A percentile compares a stretch with the other conserved stretches of the same genome.
Evolutionary conservation across 352 stramenopile genomes (phyloP).

Genomic region (Pythium vanterpoolii): DNA sequence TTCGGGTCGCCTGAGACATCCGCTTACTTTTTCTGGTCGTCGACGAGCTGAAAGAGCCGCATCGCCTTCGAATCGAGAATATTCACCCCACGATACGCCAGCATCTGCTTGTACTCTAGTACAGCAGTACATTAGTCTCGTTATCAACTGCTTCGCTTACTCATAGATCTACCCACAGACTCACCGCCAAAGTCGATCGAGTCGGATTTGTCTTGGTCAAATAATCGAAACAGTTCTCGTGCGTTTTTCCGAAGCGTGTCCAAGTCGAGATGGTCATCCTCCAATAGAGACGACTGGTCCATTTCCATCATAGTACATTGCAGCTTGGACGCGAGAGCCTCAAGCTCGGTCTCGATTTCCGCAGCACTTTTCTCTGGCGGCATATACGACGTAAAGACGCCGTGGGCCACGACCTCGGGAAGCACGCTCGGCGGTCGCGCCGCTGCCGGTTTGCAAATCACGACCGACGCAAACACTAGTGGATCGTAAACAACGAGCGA

Average conservation of each 20-base stretch:
- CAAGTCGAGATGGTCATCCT: conserved; percentile 30
- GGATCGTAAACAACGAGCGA: conserved; percentile 54
- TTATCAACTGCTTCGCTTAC: too few species aligned
- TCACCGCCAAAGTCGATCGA: conserved; percentile 75
- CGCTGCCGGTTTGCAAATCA: conserved; percentile 56
- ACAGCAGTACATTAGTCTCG: not conserved
- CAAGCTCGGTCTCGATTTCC: conserved; percentile 43
- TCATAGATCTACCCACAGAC: not conserved
- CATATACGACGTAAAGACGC: conserved; percentile 53
- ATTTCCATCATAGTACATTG: conserved; percentile 54
- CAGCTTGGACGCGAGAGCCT: conserved; percentile 40
- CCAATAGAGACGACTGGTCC: conserved; percentile 32
- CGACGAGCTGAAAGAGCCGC: conserved; percentile 66
- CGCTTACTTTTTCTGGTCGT: conserved; percentile 68
- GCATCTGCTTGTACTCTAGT: conserved; percentile 76
- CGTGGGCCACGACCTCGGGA: conserved; percentile 48
- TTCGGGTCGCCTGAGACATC: too few species aligned
- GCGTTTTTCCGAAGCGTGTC: conserved; percentile 45
- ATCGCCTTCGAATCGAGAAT: conserved; percentile 66
- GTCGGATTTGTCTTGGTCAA: conserved; percentile 71
- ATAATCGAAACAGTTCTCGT: conserved; percentile 61
- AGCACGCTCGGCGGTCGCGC: conserved; percentile 49
- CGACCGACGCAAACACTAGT: conserved; percentile 42
- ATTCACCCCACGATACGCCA: conserved; percentile 61
- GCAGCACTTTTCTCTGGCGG: conserved; percentile 46